These are phyloP conservation scores for Diplocarpon mali DNA, from an alignment of 2,329 filamentous ascomycete species.

Conservation along the genomic window DNA sequence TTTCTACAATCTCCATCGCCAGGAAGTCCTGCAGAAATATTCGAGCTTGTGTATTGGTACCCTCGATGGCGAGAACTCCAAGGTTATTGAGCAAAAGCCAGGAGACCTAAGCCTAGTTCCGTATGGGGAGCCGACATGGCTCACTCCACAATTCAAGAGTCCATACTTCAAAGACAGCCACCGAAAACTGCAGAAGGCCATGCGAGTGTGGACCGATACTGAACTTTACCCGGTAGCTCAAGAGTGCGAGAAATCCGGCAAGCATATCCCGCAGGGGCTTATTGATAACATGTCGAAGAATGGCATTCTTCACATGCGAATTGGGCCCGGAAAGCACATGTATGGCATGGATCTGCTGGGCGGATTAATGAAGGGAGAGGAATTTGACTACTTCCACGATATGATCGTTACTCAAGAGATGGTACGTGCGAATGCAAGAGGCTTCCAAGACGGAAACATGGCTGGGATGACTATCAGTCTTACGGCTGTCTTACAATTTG, in stretches of 20 bases:
- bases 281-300: conserved; percentile 69
- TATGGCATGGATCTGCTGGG: conserved; percentile 57
- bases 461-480: conserved; percentile 76
- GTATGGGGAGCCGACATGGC: conserved; percentile 72
- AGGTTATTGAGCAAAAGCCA: conserved; percentile 56
- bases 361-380: conserved; percentile 62
- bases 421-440: conserved; percentile 57
- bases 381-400: conserved; percentile 84
- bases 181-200: conserved; percentile 52
- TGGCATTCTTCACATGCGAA: conserved; percentile 68
- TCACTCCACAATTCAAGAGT: conserved; percentile 63
- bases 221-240: conserved; percentile 65
- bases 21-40: conserved; percentile 82
- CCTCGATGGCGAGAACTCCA: conserved; percentile 61
- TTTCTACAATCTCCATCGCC: conserved; percentile 87
- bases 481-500: conserved; percentile 71
- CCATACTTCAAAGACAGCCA: conserved; percentile 77
- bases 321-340: conserved; percentile 74
- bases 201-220: conserved; percentile 62
- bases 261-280: conserved; percentile 57
- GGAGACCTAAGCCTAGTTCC: conserved; percentile 69
- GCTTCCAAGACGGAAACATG: conserved; percentile 80
- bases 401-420: conserved; percentile 66
- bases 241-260: conserved; percentile 63
- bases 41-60: conserved; percentile 63